Evolutionary conservation across 257 asterid genomes (phyloP), one percentile per base, ranked within the genome.

Genomic region (Dorcoceras hygrometricum): DNA sequence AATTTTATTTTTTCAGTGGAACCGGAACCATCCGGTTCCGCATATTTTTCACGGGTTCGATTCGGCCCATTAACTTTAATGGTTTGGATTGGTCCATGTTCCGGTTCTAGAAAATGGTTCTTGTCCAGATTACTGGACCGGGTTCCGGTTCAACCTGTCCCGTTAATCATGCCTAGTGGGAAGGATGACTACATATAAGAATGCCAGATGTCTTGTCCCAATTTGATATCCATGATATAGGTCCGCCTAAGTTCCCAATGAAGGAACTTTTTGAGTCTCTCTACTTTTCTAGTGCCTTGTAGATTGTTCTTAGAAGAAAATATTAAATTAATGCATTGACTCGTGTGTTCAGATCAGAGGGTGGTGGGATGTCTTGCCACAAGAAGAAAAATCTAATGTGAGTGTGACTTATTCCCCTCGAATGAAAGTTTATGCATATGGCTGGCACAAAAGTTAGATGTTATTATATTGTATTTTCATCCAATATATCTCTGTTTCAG

Each of bases 281-380:
- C 58, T 3, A 9, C 16, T 54, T 23, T n/a, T 64, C 43, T 27
- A 19, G 39, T 23, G 14, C 46, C 14, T 28, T 5, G 25, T n/a
- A 53, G 53, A 55, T 53, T 19, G 25, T 60, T 43, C 60, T 31
- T 43, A 34, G 50, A 71, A 58, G 48, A 4, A 53, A 57, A 29
- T 34, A 23, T 26, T 62, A 22, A 39, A 20, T 55, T 46, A 59
- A 60, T 25, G 24, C 26, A 39, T 60, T 62, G 18, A 12, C n/a
- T 73, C 61, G 32, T 55, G 12, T 65, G 22, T 73, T 51, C 81
- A 94, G 99, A 90, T 88, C 68, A 82, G 62, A 71, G 99, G 99
- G 53, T 94, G 99, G 99, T 94, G 99, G 99, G 77, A 80, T 39
- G 78, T 24, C 24, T 82, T 94, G 84, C 96, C 90, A 14, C 80